Conservation (phyloP, 805 yeast genomes). For the Maudiozyma bulderi region DNA sequence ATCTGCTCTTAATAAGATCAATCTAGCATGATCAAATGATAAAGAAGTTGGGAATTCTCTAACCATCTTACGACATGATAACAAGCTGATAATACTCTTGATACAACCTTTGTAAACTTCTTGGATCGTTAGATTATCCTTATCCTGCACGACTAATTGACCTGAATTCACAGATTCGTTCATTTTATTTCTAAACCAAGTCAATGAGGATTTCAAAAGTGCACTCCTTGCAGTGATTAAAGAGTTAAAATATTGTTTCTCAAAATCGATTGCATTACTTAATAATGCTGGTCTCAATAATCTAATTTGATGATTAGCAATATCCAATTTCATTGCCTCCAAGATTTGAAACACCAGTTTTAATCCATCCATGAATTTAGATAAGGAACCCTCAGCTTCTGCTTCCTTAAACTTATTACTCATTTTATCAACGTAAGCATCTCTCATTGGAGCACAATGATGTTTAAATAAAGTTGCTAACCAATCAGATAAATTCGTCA, state of each 20-base stretch:
- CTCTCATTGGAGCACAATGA: conserved; percentile 95
- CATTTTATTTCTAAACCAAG: conserved; percentile 47
- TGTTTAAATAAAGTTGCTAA: conserved; percentile 67
- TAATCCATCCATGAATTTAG: conserved; percentile 61
- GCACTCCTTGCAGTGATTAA: conserved; percentile 41
- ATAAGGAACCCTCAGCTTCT: conserved; percentile 35
- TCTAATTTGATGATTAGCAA: conserved; percentile 89
- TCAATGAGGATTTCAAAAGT: conserved; percentile 48
- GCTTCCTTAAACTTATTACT: conserved; percentile 41
- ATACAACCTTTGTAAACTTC: conserved; percentile 35
- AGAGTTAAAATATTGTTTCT: conserved; percentile 64
- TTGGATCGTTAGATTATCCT: conserved; percentile 9
- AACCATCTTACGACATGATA: conserved; percentile 73
- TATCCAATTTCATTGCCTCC: conserved; percentile 91
- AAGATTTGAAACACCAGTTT: conserved; percentile 70
- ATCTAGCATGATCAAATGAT: conserved; percentile 74
- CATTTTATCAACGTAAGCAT: conserved; percentile 81
- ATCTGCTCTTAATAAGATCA: conserved; percentile 72
- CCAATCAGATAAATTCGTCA: conserved; percentile 63
- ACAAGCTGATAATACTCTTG: conserved; percentile 47
- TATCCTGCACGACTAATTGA: conserved; percentile 5
- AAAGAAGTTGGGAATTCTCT: conserved; percentile 75
- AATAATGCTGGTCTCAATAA: conserved; percentile 73
- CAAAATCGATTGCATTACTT: conserved; percentile 82
- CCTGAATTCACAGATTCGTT: conserved; percentile 10